Conservation (phyloP, 768 basidiomycete species). For the Mycena capillaripes region DNA sequence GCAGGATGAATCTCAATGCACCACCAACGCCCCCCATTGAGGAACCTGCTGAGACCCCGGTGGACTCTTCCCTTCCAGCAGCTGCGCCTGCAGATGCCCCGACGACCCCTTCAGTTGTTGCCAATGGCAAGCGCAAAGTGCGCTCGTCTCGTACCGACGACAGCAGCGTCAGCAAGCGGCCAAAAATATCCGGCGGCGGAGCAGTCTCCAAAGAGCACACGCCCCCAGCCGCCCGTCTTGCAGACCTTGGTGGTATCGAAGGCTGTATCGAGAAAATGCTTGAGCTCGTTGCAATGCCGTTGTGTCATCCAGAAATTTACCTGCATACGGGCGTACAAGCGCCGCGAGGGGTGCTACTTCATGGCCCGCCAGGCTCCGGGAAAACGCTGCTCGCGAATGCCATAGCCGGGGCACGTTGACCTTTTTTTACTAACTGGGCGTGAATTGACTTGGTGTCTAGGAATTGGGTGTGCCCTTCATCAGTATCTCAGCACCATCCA, state of each 20-base stretch:
- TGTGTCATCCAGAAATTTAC: slow-evolving; percentile 96
- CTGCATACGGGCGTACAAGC: slow-evolving; percentile 93
- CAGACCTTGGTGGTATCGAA: slow-evolving; percentile 91
- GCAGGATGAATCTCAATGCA: slow-evolving; percentile 78
- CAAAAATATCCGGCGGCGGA: slow-evolving; percentile 57
- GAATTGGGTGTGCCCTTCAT: slow-evolving; percentile 96
- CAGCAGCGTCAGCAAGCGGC: slow-evolving; percentile 63
- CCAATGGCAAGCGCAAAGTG: slow-evolving; percentile 72
- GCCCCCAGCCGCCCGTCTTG: slow-evolving; percentile 82
- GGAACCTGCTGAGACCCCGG: slow-evolving; percentile 41
- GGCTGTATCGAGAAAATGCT: slow-evolving; percentile 91
- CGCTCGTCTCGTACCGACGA: slow-evolving; percentile 69
- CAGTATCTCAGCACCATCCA: slow-evolving; percentile 92
- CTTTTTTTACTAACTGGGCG: slow-evolving; percentile 1
- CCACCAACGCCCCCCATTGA: slow-evolving; percentile 40
- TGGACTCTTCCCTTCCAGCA: slow-evolving; percentile 18
- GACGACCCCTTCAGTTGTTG: slow-evolving; percentile 27
- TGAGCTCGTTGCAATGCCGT: slow-evolving; percentile 96
- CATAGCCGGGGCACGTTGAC: slow-evolving; percentile 85
- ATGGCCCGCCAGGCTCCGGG: slow-evolving; percentile 97
- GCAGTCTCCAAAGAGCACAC: slow-evolving; percentile 72
- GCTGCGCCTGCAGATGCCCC: slow-evolving; percentile 28
- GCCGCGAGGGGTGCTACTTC: slow-evolving; percentile 91
- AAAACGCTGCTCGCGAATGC: slow-evolving; percentile 96
- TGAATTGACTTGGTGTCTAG: slow-evolving; percentile 54